Conservation (phyloP, 495 filamentous ascomycete species). For the Hypoxylon trugodes region DNA sequence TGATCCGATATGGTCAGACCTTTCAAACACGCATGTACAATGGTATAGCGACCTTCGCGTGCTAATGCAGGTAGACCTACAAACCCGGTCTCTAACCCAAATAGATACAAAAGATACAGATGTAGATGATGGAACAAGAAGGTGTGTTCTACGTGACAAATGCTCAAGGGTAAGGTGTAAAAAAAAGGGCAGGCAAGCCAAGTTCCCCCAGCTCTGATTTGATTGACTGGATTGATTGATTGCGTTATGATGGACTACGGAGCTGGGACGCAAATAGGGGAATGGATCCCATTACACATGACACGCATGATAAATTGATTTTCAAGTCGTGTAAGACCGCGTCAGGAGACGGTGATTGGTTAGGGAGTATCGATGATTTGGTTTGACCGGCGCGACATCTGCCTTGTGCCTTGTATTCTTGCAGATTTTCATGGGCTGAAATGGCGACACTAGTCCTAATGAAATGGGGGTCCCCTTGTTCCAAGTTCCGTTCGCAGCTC, state of each 20-base stretch:
- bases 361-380: constrained; percentile 28
- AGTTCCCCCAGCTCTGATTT: constrained; percentile 17
- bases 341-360: constrained; percentile 47
- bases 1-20: constrained; percentile 34
- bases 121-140: constrained; percentile 38
- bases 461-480: constrained; percentile 31
- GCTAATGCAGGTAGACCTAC: constrained; percentile 21
- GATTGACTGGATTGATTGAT: too few relatives aligned
- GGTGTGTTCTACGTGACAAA: constrained; percentile 39
- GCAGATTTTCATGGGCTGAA: constrained; percentile 43
- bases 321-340: constrained; percentile 47
- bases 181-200: constrained; percentile 7
- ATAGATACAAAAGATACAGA: constrained; percentile 7
- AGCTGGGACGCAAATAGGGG: constrained; percentile 36
- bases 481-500: constrained; percentile 28
- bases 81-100: constrained; percentile 8
- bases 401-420: constrained; percentile 44
- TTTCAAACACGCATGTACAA: constrained; percentile 27
- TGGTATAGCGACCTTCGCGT: constrained; percentile 21
- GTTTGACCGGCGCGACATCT: constrained; percentile 41
- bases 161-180: constrained; percentile 30
- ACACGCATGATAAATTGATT: constrained; percentile 49
- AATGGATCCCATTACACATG: constrained; percentile 43
- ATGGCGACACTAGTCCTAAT: constrained; percentile 38
- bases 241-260: constrained; percentile 28